Base-by-base conservation (phyloP, 83 land plant genomes). In the Picea abies region DNA sequence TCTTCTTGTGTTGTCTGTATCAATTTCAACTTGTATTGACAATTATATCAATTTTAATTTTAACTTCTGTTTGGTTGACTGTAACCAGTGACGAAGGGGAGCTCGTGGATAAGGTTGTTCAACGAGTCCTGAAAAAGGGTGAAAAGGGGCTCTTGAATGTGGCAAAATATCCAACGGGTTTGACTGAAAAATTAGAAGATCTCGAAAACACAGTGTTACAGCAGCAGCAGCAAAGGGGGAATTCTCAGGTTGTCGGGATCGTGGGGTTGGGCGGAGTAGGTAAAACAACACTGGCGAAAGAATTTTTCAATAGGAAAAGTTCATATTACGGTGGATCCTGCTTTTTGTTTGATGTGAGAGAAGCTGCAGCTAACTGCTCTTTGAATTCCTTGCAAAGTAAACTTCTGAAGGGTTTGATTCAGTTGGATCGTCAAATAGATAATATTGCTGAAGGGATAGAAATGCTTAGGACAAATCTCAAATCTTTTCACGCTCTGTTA, bases 251-350 rank as follows among this genome's bases (percentile, higher is more conserved):
- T 70, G 75, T 70, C 22, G 75, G 75, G 1, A 35, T 70, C 19
- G 75, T 70, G 29, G 75, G 75, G 37, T 16, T 39, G n/a, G 75
- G 75, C 7, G 75, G 75, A 70, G 75, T 70, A 4, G 75, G 75
- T 6, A 70, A 70, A 20, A 70, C 75, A 17, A 70, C 75, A 7
- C 7, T 70, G 29, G 75, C 47, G 2, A 35, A 39, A 4, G 75
- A 70, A 37, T n/a, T 70, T 20, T 70, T 70, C 49, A 70, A 70
- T n/a, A 39, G 49, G 2, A 70, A 70, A n/a, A 16, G 47, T 4
- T 35, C 47, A 15, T 5, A 17, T 44, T 70, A 70, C 9, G 41
- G 75, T 14, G 75, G 75, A 17, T 39, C 75, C 8, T 35, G 75
- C 49, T 70, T 70, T 70, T 44, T 70, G 17, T 49, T 49, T 49